These are phyloP conservation scores for Stephanodiscus minutulus DNA, from an alignment of 108 stramenopile genomes.

Conservation along the genomic window DNA sequence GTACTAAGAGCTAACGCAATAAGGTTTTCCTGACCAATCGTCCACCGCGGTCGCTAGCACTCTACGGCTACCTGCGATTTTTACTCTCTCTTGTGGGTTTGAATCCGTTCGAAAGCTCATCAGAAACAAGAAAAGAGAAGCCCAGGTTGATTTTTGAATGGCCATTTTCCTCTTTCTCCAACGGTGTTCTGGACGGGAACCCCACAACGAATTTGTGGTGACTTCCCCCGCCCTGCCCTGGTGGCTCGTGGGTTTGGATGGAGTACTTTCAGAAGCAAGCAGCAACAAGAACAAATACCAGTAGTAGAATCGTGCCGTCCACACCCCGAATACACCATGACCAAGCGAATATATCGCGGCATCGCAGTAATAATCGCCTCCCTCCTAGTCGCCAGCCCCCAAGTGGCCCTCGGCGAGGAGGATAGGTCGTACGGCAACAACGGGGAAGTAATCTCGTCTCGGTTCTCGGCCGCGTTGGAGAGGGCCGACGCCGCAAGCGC, in stretches of 20 bases:
- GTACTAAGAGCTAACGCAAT: too few species aligned
- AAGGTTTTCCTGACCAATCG: too few species aligned
- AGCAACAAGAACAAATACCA: too few species aligned
- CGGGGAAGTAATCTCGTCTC: not conserved
- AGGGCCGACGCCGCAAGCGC: not conserved
- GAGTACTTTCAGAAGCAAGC: not conserved
- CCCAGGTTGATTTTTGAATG: not conserved
- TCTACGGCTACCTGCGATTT: too few species aligned
- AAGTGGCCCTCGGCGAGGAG: not conserved
- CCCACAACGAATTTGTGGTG: too few species aligned
- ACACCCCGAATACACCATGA: constrained; percentile 8
- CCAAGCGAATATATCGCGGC: not conserved
- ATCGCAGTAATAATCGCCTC: constrained; percentile 8
- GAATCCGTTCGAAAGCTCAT: not conserved
- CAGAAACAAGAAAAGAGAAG: not conserved
- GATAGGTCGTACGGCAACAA: not conserved
- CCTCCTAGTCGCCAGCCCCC: not conserved
- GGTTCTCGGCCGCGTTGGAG: not conserved
- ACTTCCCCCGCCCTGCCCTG: not conserved
- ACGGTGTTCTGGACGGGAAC: too few species aligned
- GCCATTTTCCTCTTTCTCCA: not conserved
- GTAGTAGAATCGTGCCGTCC: too few species aligned
- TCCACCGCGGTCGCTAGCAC: too few species aligned
- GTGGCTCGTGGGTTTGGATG: not conserved
- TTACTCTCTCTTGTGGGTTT: too few species aligned